Base-by-base conservation (phyloP, 1,284 basidiomycete genomes). In the Hemileia vastatrix region DNA sequence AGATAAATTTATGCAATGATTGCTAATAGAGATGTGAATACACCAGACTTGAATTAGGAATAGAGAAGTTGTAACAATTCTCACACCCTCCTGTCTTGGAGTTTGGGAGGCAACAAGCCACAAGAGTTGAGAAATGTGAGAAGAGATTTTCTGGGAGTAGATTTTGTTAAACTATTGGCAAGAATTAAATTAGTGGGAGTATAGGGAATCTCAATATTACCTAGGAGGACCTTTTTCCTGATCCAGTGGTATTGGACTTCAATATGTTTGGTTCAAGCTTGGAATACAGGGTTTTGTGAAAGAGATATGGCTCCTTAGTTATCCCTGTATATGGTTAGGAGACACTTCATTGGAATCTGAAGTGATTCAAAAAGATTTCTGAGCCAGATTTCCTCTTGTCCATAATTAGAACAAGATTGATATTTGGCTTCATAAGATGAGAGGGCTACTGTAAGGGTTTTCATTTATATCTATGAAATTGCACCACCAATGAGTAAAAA, bases 401-500 rank as follows among this genome's bases (percentile, higher is more conserved):
- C 72, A 0, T 76, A 81, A 77, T 83, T 84, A 80, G 70, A 65
- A 27, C 73, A 67, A 2, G 78, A 77, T n/a, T 79, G 71, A 63
- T 78, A 80, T 63, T 81, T 78, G 0, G 80, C 74, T 51, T 80
- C 78, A 1, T 68, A 70, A 0, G 77, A 76, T 0, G 77, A 81
- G 1, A 66, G 61, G 1, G 78, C 70, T 4, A 77, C 70, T 0
- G 73, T 72, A 1, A 64, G 45, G 64, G 80, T 79, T 36, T 77
- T 74, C 48, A 75, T 72, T 0, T 77, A 77, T 13, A 58, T 58
- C 79, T 78, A 81, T 2, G 73, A 71, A 40, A 81, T 66, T 1
- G 72, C 57, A 6, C 72, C 74, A 3, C 70, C 69, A 18, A 66
- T 68, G 13, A 76, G 40, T 8, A 64, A 67, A 65, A 77, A 78